phyloP scores from a whole-genome alignment of 176 grass and related monocot species.

The Aegilops longissima region DNA sequence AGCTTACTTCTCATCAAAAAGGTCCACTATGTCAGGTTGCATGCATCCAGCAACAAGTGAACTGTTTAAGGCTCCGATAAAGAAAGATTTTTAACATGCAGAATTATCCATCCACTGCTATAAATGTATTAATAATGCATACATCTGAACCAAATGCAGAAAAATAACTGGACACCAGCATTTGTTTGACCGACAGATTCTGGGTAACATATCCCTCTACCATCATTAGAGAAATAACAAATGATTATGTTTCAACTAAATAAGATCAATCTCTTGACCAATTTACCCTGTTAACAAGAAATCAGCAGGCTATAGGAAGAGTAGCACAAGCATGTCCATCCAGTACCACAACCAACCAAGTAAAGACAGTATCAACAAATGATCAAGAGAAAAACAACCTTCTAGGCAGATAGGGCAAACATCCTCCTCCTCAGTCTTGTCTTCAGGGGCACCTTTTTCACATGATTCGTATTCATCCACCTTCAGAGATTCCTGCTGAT shows the following conservation, averaged over 20 bases:
- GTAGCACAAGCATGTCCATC: slow-evolving; percentile 12
- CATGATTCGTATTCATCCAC: slow-evolving; percentile 50
- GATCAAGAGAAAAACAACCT: slow-evolving; percentile 54
- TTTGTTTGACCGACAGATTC: not conserved
- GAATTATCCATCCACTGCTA: not conserved
- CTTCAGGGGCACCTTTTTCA: slow-evolving; percentile 38
- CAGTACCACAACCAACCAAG: not conserved
- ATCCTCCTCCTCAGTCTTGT: slow-evolving; percentile 74
- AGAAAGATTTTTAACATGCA: not conserved
- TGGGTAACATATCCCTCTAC: not conserved
- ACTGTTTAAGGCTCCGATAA: not conserved
- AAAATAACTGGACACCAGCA: not conserved
- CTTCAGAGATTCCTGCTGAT: slow-evolving; percentile 54
- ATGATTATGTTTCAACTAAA: slow-evolving; percentile 10
- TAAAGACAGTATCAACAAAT: slow-evolving; percentile 9
- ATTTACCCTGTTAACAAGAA: not conserved
- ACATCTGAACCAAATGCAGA: not conserved
- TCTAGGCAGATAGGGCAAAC: slow-evolving; percentile 97
- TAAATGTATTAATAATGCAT: not conserved
- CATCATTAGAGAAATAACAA: not conserved
- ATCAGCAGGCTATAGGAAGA: not conserved
- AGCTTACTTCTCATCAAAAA: not conserved
- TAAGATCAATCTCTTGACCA: not conserved
- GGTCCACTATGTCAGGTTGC: not conserved
- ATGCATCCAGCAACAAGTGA: slow-evolving; percentile 4